Evolutionary conservation across 2,329 filamentous ascomycete genomes (phyloP).

Genomic region (Madurella mycetomatis): DNA sequence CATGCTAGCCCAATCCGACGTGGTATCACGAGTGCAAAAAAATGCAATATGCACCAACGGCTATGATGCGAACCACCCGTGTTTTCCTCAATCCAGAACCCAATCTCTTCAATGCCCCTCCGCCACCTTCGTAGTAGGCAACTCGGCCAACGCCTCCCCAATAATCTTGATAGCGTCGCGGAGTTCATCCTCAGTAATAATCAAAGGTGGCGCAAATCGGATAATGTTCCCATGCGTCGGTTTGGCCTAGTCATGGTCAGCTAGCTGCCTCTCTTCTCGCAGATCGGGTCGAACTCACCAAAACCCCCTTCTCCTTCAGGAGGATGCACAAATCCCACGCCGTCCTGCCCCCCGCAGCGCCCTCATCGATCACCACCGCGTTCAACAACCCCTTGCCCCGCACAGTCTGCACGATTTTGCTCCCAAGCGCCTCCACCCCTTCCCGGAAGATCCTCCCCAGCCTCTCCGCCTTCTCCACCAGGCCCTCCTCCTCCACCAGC

Average conservation of each 20-base stretch:
- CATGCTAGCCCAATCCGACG: not conserved
- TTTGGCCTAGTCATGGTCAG: constrained; percentile 69
- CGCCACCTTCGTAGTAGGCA: constrained; percentile 59
- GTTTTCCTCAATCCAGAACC: not conserved
- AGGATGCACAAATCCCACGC: constrained; percentile 97
- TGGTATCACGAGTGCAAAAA: too few species aligned
- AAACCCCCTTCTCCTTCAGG: constrained; percentile 88
- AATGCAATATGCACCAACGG: not conserved
- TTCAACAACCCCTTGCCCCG: constrained; percentile 93
- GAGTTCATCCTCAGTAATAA: constrained; percentile 88
- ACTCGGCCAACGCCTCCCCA: constrained; percentile 71
- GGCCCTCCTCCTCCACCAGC: constrained; percentile 84
- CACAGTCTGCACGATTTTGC: constrained; percentile 74
- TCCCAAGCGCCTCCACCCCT: constrained; percentile 69
- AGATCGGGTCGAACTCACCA: constrained; percentile 50
- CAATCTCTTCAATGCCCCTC: constrained; percentile 29
- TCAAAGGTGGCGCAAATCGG: constrained; percentile 89
- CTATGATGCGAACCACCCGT: not conserved
- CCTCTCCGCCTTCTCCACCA: constrained; percentile 76
- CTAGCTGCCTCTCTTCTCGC: constrained; percentile 14
- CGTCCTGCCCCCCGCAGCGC: constrained; percentile 74
- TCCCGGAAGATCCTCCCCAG: constrained; percentile 81
- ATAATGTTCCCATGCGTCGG: constrained; percentile 99
- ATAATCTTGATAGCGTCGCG: constrained; percentile 74
- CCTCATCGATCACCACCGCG: constrained; percentile 92